Evolutionary conservation across 2,329 filamentous ascomycete genomes (phyloP).

Genomic region (Alternaria triticimaculans): DNA sequence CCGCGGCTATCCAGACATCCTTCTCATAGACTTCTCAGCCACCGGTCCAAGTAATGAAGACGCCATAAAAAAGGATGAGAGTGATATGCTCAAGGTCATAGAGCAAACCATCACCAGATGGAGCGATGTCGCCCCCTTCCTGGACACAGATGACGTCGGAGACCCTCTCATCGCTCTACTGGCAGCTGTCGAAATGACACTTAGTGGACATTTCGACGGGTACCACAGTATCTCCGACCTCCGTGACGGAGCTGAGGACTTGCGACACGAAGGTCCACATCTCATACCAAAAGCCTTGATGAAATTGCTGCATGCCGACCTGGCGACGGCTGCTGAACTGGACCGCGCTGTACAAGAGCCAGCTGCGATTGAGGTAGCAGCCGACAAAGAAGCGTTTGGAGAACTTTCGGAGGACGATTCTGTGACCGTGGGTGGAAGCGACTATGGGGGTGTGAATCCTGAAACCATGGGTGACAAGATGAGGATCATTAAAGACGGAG

Average conservation of each 20-base stretch:
- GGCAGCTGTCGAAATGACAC: background rate
- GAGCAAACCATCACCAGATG: slow-evolving; percentile 4
- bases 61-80: background rate
- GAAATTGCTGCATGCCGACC: slow-evolving; percentile 11
- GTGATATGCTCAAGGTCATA: slow-evolving; percentile 6
- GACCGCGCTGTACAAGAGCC: background rate
- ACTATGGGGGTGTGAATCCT: background rate
- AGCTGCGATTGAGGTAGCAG: slow-evolving; percentile 2
- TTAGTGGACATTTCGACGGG: background rate
- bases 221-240: background rate
- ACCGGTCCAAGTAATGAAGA: background rate
- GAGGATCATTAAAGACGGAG: background rate
- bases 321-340: slow-evolving; percentile 5
- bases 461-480: background rate
- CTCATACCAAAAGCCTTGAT: slow-evolving; percentile 1
- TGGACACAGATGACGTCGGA: background rate
- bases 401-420: background rate
- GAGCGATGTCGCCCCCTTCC: slow-evolving; percentile 7
- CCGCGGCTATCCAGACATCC: slow-evolving; percentile 19
- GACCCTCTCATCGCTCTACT: background rate
- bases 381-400: background rate
- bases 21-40: slow-evolving; percentile 10
- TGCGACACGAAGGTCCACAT: slow-evolving; percentile 11
- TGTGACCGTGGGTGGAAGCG: background rate
- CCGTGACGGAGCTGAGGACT: background rate